These are phyloP conservation scores for Paraphaeosphaeria minitans DNA, from an alignment of 2,329 filamentous ascomycete genomes.

Conservation along the genomic window DNA sequence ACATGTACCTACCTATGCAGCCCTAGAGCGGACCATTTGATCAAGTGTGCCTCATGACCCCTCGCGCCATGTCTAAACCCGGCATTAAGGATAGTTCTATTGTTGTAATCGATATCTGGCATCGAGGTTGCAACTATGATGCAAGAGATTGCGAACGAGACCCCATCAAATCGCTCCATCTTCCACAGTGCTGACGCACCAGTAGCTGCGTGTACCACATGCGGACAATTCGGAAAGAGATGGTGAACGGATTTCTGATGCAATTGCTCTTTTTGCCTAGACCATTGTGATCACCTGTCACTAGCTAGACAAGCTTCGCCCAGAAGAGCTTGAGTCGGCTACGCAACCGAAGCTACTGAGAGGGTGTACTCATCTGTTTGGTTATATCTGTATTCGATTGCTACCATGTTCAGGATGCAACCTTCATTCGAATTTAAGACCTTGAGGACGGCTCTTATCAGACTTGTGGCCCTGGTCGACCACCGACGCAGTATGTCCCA, in stretches of 20 bases:
- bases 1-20: not conserved
- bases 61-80: not conserved
- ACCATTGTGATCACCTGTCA: not conserved
- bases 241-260: not conserved
- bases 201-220: no score
- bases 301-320: not conserved
- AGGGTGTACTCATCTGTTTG: not conserved
- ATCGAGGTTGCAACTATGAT: not conserved
- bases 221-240: no score
- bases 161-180: no score
- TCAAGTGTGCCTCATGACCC: not conserved
- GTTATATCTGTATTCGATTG: not conserved
- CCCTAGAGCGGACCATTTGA: not conserved
- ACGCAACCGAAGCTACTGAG: no score
- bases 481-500: not conserved
- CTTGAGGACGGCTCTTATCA: not conserved
- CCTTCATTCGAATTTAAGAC: not conserved
- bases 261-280: not conserved
- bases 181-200: no score
- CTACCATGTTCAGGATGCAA: not conserved
- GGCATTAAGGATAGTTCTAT: not conserved
- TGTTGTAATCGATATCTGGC: not conserved
- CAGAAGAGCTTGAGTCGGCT: not conserved
- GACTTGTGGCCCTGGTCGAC: not conserved
- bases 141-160: not conserved